Base-by-base conservation (phyloP, 768 basidiomycete genomes). In the Peribolospora kevripleyi region DNA sequence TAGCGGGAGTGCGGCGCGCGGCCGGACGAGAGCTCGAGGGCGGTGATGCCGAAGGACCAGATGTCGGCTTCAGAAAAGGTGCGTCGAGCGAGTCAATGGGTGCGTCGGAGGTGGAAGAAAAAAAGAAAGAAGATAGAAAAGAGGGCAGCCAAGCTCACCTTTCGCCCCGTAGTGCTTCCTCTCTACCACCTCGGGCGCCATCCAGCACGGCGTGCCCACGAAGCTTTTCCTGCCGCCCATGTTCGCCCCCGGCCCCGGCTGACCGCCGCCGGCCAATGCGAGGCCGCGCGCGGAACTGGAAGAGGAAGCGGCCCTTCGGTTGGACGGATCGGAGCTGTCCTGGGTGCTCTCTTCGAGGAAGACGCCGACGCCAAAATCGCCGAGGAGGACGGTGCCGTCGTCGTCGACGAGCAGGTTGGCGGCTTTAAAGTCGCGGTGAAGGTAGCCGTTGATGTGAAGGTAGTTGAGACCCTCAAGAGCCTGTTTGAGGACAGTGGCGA, bases 131-230 rank as follows among this genome's bases (percentile, higher is more conserved):
- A 1, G 13, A 14, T 10, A 42, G 25, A 38, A 3, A 10, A 10
- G 50, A 50, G 36, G n/a, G 39, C 6, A 41, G 42, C n/a, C n/a
- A 52, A 52, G 51, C 58, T 41, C 46, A 61, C 63, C 63, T 49
- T 62, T 66, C 2, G 61, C 54, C 54, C 90, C 86, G 65, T 90
- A 91, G 54, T 77, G 76, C 60, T 75, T 75, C 51, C 86, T 82
- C 60, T 81, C 75, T 50, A 95, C 83, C 36, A 93, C 75, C 62
- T 95, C 90, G 2, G 90, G 90, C 0, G 90, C 85, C 88, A 93
- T 95, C 85, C 85, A 93, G 65, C 83, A 85, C 1, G 90, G 90
- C 77, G 88, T 93, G 51, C 90, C 90, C 10, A 93, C 90, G 63
- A 93, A 93, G 7, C 81, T 84, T 64, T 81, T 84, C 55, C 88